phyloP scores from a whole-genome alignment of 2,329 filamentous ascomycete species.

The Coniochaeta sp. region DNA sequence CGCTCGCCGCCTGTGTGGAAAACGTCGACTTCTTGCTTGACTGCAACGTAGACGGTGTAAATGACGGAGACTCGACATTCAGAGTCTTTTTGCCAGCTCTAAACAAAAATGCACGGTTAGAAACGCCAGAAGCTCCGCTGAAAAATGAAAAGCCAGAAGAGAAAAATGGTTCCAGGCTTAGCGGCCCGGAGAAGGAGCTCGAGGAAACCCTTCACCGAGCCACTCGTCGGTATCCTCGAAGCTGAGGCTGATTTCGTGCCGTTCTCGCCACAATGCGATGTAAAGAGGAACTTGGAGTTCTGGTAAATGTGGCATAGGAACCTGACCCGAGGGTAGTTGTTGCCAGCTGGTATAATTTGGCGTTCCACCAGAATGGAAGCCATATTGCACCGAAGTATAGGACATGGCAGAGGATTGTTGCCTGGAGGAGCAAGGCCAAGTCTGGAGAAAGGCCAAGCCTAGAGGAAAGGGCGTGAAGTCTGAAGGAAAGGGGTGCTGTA shows the following conservation, averaged over 20 bases:
- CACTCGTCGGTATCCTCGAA: neutral
- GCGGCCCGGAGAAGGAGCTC: neutral
- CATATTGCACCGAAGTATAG: too few species aligned
- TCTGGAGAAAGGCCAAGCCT: neutral
- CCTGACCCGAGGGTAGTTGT: neutral
- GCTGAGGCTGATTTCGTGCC: neutral
- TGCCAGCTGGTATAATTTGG: neutral
- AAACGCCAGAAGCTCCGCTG: neutral
- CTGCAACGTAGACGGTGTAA: conserved; percentile 60
- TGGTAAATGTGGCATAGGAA: neutral
- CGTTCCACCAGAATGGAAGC: neutral
- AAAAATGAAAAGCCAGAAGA: neutral
- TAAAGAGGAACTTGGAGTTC: neutral
- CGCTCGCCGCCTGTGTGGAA: conserved; percentile 83
- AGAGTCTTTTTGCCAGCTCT: conserved; percentile 63
- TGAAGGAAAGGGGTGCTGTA: too few species aligned
- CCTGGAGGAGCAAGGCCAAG: neutral
- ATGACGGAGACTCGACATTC: conserved; percentile 94
- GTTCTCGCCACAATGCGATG: neutral
- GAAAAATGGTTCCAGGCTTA: neutral
- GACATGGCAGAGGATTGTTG: too few species aligned
- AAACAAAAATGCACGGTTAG: conserved; percentile 15
- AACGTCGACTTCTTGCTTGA: conserved; percentile 66
- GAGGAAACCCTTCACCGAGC: neutral
- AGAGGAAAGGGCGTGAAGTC: too few species aligned